Evolutionary conservation across 2,329 filamentous ascomycete species (phyloP).

Genomic region (Apiospora marii): DNA sequence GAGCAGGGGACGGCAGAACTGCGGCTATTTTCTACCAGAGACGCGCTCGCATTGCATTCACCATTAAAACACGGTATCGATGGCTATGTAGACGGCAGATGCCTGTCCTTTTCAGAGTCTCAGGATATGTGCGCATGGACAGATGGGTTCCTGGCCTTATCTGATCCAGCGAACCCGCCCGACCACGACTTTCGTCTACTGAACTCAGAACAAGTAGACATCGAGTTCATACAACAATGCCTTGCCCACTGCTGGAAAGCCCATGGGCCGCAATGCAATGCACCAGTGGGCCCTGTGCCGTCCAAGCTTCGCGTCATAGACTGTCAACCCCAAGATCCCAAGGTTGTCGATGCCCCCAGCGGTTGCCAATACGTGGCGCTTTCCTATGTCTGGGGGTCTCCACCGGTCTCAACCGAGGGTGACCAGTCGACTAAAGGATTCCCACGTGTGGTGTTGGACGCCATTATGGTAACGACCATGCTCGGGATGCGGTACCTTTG

Average conservation of each 20-base stretch:
- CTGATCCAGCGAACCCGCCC: not conserved
- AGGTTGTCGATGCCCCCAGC: not conserved
- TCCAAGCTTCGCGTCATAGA: not conserved
- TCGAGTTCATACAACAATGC: not conserved
- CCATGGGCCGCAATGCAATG: not conserved
- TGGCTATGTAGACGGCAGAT: not conserved
- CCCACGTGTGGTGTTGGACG: not conserved
- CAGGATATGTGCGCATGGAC: not conserved
- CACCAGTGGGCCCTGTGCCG: not conserved
- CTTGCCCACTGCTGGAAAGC: not conserved
- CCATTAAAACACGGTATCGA: not conserved
- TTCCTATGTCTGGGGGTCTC: not conserved
- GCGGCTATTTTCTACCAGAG: not conserved
- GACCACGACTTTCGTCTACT: not conserved
- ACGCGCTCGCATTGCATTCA: not conserved
- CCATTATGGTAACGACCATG: not conserved
- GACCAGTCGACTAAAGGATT: too few relatives aligned
- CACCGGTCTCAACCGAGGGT: not conserved
- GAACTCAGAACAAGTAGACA: not conserved
- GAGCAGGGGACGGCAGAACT: not conserved
- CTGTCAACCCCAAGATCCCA: not conserved
- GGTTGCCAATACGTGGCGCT: not conserved
- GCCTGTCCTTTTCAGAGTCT: not conserved
- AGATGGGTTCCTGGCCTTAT: not conserved
- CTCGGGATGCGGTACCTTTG: not conserved